Conservation (phyloP, 768 basidiomycete species). For the Russula brevipes region DNA sequence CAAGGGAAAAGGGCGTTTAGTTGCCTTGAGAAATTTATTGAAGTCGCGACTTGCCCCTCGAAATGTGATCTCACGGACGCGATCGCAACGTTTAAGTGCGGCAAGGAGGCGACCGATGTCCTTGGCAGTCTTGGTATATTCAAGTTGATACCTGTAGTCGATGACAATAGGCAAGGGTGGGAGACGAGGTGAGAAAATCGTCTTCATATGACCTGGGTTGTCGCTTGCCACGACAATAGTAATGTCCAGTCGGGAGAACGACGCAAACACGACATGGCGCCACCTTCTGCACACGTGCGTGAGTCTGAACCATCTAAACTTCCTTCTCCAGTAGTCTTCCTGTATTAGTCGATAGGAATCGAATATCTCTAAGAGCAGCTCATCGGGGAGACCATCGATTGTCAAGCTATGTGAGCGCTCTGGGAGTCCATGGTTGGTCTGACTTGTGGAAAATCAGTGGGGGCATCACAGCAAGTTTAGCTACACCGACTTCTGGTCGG, state of each 20-base stretch:
- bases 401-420: no score
- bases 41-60: rapidly evolving
- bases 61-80: neutral
- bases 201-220: neutral
- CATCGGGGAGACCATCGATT: no score
- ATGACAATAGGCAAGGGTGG: neutral
- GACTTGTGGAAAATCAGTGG: no score
- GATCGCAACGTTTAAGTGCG: neutral
- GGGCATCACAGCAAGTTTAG: no score
- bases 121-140: neutral
- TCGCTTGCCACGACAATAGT: neutral
- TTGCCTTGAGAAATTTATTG: neutral
- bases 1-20: neutral
- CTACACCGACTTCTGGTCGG: no score
- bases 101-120: neutral
- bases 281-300: constrained; percentile 6
- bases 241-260: neutral
- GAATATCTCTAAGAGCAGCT: no score
- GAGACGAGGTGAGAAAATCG: neutral
- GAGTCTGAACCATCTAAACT: constrained; percentile 25
- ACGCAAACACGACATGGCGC: constrained; percentile 2
- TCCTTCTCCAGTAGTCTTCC: neutral
- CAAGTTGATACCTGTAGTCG: neutral
- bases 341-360: no score
- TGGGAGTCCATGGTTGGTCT: no score